Evolutionary conservation across 257 asterid genomes (phyloP).

Genomic region (Solanum stenotomum): DNA sequence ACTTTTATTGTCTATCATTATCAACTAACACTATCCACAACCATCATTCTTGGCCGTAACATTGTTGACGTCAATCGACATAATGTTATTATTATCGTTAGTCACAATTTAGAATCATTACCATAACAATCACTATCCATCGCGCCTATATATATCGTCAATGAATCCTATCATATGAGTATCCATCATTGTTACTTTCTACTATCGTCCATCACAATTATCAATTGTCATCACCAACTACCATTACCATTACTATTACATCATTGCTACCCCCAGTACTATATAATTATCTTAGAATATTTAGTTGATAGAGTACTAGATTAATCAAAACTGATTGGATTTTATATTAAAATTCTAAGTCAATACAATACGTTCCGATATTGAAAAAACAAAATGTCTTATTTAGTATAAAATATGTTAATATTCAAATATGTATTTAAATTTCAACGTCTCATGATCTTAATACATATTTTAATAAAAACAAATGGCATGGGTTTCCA

Average conservation of each 20-base stretch:
- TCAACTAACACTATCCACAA: background rate
- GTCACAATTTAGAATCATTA: background rate
- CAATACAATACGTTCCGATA: background rate
- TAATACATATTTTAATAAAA: background rate
- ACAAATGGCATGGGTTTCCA: background rate
- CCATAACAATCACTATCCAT: rapidly evolving
- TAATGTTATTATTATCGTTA: rapidly evolving
- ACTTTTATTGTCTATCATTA: background rate
- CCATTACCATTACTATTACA: background rate
- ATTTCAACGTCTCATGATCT: background rate
- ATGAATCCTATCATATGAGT: background rate
- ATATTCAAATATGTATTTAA: background rate
- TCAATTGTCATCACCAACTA: background rate
- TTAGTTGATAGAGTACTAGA: background rate
- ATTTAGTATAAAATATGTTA: background rate
- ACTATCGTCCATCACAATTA: background rate
- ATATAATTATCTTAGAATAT: background rate
- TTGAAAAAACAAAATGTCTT: background rate
- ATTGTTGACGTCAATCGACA: background rate
- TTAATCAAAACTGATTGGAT: background rate
- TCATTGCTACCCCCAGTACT: background rate
- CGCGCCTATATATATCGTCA: background rate
- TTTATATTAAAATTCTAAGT: background rate
- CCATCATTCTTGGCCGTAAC: background rate
- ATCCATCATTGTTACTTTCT: background rate